Base-by-base conservation (phyloP, 306 rosid genomes). In the Ammopiptanthus mongolicus region DNA sequence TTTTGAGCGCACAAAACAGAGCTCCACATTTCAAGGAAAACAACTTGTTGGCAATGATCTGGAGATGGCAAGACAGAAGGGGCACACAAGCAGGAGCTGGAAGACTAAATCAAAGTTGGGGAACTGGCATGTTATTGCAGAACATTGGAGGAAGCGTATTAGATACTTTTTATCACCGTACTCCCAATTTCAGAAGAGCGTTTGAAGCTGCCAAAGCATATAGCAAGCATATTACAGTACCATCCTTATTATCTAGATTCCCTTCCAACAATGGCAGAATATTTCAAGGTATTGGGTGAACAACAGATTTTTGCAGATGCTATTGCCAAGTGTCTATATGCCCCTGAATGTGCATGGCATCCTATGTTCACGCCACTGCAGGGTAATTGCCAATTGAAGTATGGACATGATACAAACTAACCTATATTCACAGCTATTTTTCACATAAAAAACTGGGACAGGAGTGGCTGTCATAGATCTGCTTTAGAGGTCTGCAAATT, bases 401-500 rank as follows among this genome's bases (percentile, higher is more conserved):
- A 86, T 85, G 74, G 77, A 53, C 92, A 92, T 60, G 97, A 90
- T 59, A 76, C 81, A 21, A 95, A 92, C 86, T 92, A 88, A 57
- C 97, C 97, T 13, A 65, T 86, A 44, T 92, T 90, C 78, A 67
- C 66, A 14, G 83, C 91, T 42, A 96, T 92, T 77, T 95, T 95
- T 73, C 99, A 92, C 87, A 84, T 95, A 90, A 95, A 89, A 80
- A 92, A 89, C 71, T 82, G 92, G 89, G 89, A 95, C 63, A 82
- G 96, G 73, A 96, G 99, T 50, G 99, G 99, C 53, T 95, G 97
- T 79, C 97, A 95, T 87, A 88, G 99, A 70, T 92, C 97, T 60
- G 97, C 97, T 82, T 86, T 95, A 73, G 97, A 95, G 81, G 97
- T 92, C 77, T 95, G 97, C 85, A 95, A 92, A 77, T 75, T 95